Evolutionary conservation across 768 basidiomycete species (phyloP).

Genomic region (Xerocomellus intermedius): DNA sequence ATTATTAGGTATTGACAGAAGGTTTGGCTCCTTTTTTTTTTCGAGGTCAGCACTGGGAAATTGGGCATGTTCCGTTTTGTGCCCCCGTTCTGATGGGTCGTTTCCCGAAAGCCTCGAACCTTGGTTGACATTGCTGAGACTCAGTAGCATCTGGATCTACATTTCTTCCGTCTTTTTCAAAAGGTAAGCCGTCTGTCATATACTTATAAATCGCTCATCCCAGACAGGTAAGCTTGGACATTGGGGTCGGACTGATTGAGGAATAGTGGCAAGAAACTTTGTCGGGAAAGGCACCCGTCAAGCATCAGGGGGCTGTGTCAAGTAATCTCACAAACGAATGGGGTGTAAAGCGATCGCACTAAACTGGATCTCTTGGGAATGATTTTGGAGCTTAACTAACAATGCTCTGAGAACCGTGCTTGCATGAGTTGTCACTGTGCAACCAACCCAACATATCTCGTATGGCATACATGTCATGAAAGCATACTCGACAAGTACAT

Average conservation of each 20-base stretch:
- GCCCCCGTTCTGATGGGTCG: constrained; percentile 12
- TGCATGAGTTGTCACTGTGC: constrained; percentile 6
- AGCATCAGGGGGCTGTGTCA: constrained; percentile 15
- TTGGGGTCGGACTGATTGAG: constrained; percentile 26
- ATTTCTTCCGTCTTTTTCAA: background rate
- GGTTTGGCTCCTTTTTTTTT: constrained; percentile 11
- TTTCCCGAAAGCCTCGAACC: constrained; percentile 14
- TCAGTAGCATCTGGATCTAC: background rate
- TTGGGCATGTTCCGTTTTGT: constrained; percentile 8
- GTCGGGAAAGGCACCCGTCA: constrained; percentile 15
- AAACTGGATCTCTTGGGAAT: constrained; percentile 6
- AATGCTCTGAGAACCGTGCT: constrained; percentile 7
- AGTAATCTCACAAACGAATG: background rate
- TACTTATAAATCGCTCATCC: background rate
- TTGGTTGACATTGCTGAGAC: constrained; percentile 24
- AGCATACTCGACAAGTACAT: constrained; percentile 19
- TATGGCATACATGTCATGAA: constrained; percentile 13
- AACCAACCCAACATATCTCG: constrained; percentile 4
- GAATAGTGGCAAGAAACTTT: constrained; percentile 16
- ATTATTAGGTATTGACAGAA: constrained; percentile 19
- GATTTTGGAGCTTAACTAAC: background rate
- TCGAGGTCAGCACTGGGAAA: constrained; percentile 2
- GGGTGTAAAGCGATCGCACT: background rate
- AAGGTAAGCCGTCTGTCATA: background rate
- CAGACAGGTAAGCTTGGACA: constrained; percentile 1